Evolutionary conservation across 495 filamentous ascomycete genomes (phyloP), one percentile per base, ranked within the genome.

Genomic region (Trichoderma orchidacearum): DNA sequence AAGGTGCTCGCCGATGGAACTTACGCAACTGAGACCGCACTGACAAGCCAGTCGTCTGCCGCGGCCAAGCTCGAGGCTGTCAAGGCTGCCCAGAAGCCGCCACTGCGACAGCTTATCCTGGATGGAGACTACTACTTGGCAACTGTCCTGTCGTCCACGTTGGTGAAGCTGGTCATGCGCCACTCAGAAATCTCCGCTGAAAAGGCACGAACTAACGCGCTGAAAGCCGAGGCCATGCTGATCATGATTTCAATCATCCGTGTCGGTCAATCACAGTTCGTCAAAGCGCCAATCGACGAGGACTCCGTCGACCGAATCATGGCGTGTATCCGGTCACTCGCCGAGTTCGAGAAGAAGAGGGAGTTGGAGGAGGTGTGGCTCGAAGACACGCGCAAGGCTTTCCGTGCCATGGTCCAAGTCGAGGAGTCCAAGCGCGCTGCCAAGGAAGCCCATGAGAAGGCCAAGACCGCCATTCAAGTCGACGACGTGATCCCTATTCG

Each of bases 171-270:
- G 51, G 94, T 97, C 56, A 97, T 99, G 90, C 87, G 94, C 35
- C 91, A 99, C 67, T 86, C 90, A 3, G 91, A 97, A 69, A 90
- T 96, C 58, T 95, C 91, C 17, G 76, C 87, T 23, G 93, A 97
- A 62, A 70, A 73, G 27, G 86, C 87, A 30, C 86, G 94, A 18
- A 97, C 91, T 13, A 97, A 97, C 64, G 91, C 92, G 31, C 80
- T 99, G 3, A 85, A 89, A 25, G 93, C 93, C 3, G 94, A 99
- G 71, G 94, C 94, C 29, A 99, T 97, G 94, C 78, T 97, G 41
- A 97, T 97, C 67, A 96, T 98, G 90, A 96, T 97, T 61, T 96
- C 91, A 18, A 93, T 99, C 63, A 87, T 96, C 60, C 89, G 94
- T 59, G 94, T 95, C 58, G 94, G 94, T 12, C 94, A 99, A 71